A percentile compares a stretch with the other conserved stretches of the same genome.
Conservation (phyloP, 345 rosid species). For the Dimocarpus longan region DNA sequence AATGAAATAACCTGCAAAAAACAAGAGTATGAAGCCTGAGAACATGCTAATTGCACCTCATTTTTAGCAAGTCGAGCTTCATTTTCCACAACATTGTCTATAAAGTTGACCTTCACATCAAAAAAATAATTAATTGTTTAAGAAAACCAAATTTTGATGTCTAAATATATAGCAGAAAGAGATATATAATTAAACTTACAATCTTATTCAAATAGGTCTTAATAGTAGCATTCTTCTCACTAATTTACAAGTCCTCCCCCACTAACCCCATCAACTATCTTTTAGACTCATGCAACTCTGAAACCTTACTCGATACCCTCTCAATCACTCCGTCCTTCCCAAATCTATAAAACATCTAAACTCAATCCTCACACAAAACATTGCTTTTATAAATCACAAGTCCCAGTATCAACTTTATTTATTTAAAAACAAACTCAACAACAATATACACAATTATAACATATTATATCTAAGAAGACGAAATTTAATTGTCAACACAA, state of each 20-base stretch:
- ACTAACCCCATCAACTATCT: conserved; percentile 80
- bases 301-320: conserved; percentile 64
- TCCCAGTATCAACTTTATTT: too few relatives aligned
- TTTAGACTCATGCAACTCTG: conserved; percentile 80
- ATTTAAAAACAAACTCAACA: too few relatives aligned
- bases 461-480: too few relatives aligned
- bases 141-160: not conserved
- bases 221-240: conserved; percentile 33
- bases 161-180: not conserved
- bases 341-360: conserved; percentile 48
- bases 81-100: conserved; percentile 59
- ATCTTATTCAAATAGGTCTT: conserved; percentile 80
- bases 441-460: too few relatives aligned
- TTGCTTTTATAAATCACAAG: too few relatives aligned
- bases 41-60: conserved; percentile 67
- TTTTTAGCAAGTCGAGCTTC: conserved; percentile 67
- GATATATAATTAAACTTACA: conserved; percentile 39
- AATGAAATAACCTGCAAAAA: too few relatives aligned
- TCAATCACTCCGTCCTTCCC: conserved; percentile 80
- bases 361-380: not conserved
- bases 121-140: not conserved
- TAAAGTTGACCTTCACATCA: conserved; percentile 62
- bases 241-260: conserved; percentile 63
- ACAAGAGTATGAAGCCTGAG: too few relatives aligned
- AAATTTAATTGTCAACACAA: too few relatives aligned